phyloP scores from a whole-genome alignment of 78 protist species.

The Cavenderia fasciculata region DNA sequence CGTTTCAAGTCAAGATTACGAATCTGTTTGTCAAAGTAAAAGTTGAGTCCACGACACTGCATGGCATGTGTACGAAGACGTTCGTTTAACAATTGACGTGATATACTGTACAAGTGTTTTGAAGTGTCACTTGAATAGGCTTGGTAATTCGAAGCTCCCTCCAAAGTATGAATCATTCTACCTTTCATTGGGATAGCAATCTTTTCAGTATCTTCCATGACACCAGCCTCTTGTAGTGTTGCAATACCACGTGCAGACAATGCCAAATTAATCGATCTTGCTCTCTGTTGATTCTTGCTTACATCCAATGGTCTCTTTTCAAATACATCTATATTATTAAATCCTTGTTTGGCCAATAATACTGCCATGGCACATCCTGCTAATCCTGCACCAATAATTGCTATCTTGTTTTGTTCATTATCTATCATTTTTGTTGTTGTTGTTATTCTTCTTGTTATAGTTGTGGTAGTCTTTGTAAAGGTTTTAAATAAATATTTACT shows the following conservation, averaged over 20 bases:
- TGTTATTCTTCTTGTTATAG: no score
- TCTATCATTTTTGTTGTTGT: no score
- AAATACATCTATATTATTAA: conserved; percentile 3
- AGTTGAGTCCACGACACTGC: conserved; percentile 14
- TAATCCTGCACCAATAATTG: conserved; percentile 60
- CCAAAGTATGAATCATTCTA: conserved; percentile 60
- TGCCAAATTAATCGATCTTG: conserved; percentile 80
- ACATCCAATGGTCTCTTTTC: conserved; percentile 33
- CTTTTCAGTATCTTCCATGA: conserved; percentile 18
- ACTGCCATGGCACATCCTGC: conserved; percentile 57
- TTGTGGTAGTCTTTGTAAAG: no score
- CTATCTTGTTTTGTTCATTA: no score
- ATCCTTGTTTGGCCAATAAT: conserved; percentile 24
- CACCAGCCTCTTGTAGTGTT: conserved; percentile 48
- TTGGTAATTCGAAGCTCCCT: conserved; percentile 11
- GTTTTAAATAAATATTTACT: no score
- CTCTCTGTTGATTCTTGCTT: neutral
- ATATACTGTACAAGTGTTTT: conserved; percentile 39
- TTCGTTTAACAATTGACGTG: conserved; percentile 60
- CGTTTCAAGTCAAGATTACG: neutral
- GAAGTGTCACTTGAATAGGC: conserved; percentile 50
- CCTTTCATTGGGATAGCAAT: conserved; percentile 80
- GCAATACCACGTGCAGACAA: conserved; percentile 63
- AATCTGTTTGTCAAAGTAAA: conserved; percentile 1
- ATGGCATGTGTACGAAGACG: conserved; percentile 20